Percentiles rank a stretch among this genome's conserved stretches.
Conservation (phyloP, 2,329 filamentous ascomycete genomes). For the Xylaria sp. region DNA sequence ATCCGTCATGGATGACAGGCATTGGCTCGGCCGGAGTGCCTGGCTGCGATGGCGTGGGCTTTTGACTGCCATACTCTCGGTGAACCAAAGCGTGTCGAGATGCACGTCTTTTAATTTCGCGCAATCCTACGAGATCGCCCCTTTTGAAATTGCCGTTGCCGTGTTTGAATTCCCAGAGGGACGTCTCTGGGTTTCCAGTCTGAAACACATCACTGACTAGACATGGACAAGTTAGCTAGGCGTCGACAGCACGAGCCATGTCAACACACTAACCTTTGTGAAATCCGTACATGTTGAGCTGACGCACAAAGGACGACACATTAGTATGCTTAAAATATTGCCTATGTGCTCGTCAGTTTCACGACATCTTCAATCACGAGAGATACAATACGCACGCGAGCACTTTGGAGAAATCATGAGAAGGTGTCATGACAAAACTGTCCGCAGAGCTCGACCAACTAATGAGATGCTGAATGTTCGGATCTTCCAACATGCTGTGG, state of each 20-base stretch:
- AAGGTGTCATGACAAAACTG: constrained; percentile 98
- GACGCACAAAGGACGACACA: constrained; percentile 95
- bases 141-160: constrained; percentile 96
- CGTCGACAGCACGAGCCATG: constrained; percentile 5
- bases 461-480: constrained; percentile 87
- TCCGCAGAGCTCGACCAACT: constrained; percentile 92
- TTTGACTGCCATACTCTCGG: constrained; percentile 78
- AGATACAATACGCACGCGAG: constrained; percentile 60
- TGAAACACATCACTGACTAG: constrained; percentile 97
- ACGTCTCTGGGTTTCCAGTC: constrained; percentile 85
- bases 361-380: constrained; percentile 9
- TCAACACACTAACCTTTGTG: constrained; percentile 70
- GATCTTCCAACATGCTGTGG: constrained; percentile 89
- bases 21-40: constrained; percentile 81
- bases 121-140: constrained; percentile 81
- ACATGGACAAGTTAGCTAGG: constrained; percentile 22
- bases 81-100: constrained; percentile 91
- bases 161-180: constrained; percentile 98
- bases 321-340: constrained; percentile 99
- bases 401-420: constrained; percentile 95
- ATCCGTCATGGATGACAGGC: constrained; percentile 62
- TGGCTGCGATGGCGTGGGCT: constrained; percentile 69
- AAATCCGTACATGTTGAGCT: constrained; percentile 99
- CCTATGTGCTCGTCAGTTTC: constrained; percentile 42
- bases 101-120: constrained; percentile 92